A percentile compares a stretch with the other conserved stretches of the same genome.
Conservation (phyloP, 768 basidiomycete species). For the Filobasidium floriforme region DNA sequence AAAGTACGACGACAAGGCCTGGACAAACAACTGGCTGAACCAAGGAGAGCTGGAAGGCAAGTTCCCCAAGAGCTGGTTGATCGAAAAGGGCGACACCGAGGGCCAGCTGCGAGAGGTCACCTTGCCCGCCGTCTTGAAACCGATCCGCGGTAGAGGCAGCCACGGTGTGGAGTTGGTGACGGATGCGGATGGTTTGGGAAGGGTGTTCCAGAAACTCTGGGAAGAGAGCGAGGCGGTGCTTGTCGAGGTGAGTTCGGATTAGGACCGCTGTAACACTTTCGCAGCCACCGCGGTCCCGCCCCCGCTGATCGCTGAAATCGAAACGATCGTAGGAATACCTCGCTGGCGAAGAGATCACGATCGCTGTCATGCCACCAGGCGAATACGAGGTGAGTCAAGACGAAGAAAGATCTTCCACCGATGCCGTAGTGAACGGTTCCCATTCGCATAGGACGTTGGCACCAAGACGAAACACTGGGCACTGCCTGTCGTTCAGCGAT, state of each 20-base stretch:
- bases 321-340: slow-evolving; percentile 27
- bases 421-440: too few species aligned
- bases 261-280: background rate
- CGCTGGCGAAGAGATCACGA: slow-evolving; percentile 37
- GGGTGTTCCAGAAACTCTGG: slow-evolving; percentile 14
- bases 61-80: slow-evolving; percentile 26
- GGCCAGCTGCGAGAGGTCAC: slow-evolving; percentile 11
- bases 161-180: slow-evolving; percentile 35
- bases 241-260: slow-evolving; percentile 26
- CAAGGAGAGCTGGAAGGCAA: slow-evolving; percentile 22
- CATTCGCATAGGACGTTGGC: slow-evolving; percentile 23
- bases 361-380: slow-evolving; percentile 40
- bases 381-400: slow-evolving; percentile 29
- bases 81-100: slow-evolving; percentile 11
- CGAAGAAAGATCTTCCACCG: too few species aligned
- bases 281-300: background rate
- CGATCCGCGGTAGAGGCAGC: slow-evolving; percentile 37
- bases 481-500: slow-evolving; percentile 34
- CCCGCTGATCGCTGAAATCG: background rate
- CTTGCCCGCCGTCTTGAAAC: slow-evolving; percentile 33
- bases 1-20: slow-evolving; percentile 37
- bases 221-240: slow-evolving; percentile 30
- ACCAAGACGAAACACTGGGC: slow-evolving; percentile 29
- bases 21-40: slow-evolving; percentile 31
- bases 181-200: slow-evolving; percentile 21